Base-by-base conservation (phyloP, 306 rosid genomes). In the Castanospermum australe region DNA sequence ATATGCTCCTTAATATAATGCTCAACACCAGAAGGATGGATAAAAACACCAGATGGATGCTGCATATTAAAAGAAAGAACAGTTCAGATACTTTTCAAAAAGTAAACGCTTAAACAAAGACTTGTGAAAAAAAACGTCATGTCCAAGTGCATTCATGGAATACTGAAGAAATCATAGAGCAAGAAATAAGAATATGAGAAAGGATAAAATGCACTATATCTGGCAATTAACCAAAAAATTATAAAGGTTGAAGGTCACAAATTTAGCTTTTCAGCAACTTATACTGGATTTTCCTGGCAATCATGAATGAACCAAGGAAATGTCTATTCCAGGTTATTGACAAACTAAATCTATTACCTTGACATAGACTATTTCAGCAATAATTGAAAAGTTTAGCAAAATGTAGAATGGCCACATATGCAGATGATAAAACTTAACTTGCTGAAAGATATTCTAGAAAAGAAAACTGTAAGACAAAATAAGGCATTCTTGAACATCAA, bases 1-100 rank as follows among this genome's bases (percentile, higher is more conserved):
- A 86, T 0, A 76, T 78, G 41, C 32, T 86, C 89, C 35, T 50
- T 8, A 33, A 91, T 71, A 67, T 30, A 76, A 61, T 77, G 70
- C 77, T 86, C 92, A 2, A 42, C 22, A 56, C 99, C 99, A 81
- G 94, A 82, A 56, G 98, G 98, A 76, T 88, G 92, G 71, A 95
- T 81, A 59, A 42, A 80, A 32, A 78, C 57, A 50, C 87, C 94
- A 57, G 93, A 74, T 30, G 91, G 84, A 71, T 75, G 56, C 99
- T 95, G 87, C 77, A 66, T 25, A 50, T 67, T 77, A 30, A 22
- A 75, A 55, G 60, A 84, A 50, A 35, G 22, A 75, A 80, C 52
- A 75, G 67, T 35, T 78, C 44, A 73, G 51, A 61, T 21, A 69
- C 44, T 28, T 67, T 70, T 56, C 22, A 15, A 80, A 63, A 54